Evolutionary conservation across 176 grass and related monocot genomes (phyloP), one percentile per base, ranked within the genome.

Genomic region (Oryza nivara): DNA sequence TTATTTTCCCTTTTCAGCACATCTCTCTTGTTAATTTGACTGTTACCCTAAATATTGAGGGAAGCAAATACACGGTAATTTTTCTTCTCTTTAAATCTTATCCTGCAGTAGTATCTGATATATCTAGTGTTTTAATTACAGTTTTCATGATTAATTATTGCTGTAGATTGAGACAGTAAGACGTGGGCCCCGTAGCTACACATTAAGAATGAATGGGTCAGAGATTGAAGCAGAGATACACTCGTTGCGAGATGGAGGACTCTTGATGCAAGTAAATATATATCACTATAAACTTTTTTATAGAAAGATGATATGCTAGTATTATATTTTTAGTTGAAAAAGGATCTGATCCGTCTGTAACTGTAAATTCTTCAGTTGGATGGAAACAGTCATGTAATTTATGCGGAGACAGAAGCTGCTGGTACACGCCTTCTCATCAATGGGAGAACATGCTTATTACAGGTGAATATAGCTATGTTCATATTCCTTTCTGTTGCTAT

Each of bases 341-440:
- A 56, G 3, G 35, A 12, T 36, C 61, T 87, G 22, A 90, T 61
- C 52, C 20, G 80, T 67, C 9, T 75, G 68, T 67, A 56, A 44
- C 80, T 79, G 23, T 87, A 72, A 86, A 78, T 80, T 84, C 19
- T 86, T 75, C 88, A 99, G 96, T 77, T 99, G 89, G 91, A 96
- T 92, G 96, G 91, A 83, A 99, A 99, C 44, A 99, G 96, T 83
- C 93, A 99, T 86, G 91, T 99, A 68, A 94, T 96, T 85, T 99
- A 99, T 84, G 96, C 96, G 2, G 92, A 99, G 81, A 94, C 94
- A 76, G 96, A 99, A 84, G 93, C 96, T 83, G 96, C 96, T 89
- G 96, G 96, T 79, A 99, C 88, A 70, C 96, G 96, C 67, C 96
- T 99, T 87, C 96, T 99, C 84, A 99, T 99, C 77, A 93, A 99